Evolutionary conservation across 352 stramenopile species (phyloP), one percentile per base, ranked within the genome.

Genomic region (Pythium insidiosum): DNA sequence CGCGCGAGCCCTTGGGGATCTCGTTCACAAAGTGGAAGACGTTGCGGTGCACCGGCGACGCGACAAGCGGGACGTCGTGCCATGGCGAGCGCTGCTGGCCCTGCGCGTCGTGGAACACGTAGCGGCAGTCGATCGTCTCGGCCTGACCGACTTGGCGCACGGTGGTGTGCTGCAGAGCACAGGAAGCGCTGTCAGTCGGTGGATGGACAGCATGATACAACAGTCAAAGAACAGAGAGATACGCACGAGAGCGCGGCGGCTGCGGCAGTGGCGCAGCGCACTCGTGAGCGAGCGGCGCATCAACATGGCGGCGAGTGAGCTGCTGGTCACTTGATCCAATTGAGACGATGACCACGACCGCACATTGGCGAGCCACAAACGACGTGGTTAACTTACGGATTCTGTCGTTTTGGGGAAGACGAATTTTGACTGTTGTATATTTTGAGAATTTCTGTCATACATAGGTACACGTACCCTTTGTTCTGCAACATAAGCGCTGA

Each of bases 21-120:
- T 98, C 93, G 57, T 84, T 96, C 18, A 98, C 68, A 56, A 97
- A 96, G 63, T 98, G 88, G 58, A 92, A 94, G 28, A 94, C 73
- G 47, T 72, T 62, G 47, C 60, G 68, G 12, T 49, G 38, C 13
- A 31, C 38, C n/a, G n/a, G 29, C 16, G 63, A 41, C 4, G 61
- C 66, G 51, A 89, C 80, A n/a, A 97, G 71, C 41, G 88, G 76
- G 39, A 97, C 87, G 53, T 97, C 77, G 64, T 97, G 90, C 90
- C 90, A 97, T 12, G 87, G 87, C 16, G 87, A 97, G 46, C 93
- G 77, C 56, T 85, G 75, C 38, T 75, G 73, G 4, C 74, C 81
- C 20, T 73, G 55, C 31, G 65, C 41, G 63, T 94, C 76, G 51
- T 80, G 68, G 59, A 84, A 89, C 38, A 89, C 88, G 63, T 88